Evolutionary conservation across 2,329 filamentous ascomycete genomes (phyloP).

Genomic region (Diaporthe sp.): DNA sequence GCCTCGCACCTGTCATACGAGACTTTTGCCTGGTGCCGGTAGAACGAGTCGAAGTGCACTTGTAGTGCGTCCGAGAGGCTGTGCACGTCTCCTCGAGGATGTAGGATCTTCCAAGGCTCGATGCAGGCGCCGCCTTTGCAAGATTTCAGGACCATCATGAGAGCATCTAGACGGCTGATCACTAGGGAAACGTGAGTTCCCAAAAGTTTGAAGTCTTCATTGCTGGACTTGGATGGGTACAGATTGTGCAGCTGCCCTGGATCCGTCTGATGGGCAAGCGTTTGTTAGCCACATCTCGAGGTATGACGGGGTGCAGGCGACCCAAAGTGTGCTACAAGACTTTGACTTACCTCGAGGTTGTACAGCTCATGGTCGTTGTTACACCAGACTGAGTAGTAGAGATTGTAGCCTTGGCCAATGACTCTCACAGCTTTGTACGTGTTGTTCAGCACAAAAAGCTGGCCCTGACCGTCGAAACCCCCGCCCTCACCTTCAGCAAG

Average conservation of each 20-base stretch:
- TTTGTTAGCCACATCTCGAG: background rate
- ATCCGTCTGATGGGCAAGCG: constrained; percentile 9
- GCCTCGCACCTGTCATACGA: constrained; percentile 40
- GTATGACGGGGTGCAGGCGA: background rate
- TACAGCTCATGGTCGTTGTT: constrained; percentile 74
- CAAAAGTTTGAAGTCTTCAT: constrained; percentile 40
- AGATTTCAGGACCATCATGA: constrained; percentile 43
- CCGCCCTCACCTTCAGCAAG: constrained; percentile 47
- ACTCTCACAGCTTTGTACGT: constrained; percentile 69
- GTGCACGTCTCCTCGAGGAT: constrained; percentile 33
- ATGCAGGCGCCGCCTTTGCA: constrained; percentile 40
- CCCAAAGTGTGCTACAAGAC: background rate
- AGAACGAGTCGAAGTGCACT: constrained; percentile 41
- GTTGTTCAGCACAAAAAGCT: constrained; percentile 31
- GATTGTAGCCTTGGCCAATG: constrained; percentile 62
- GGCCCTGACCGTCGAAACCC: constrained; percentile 35
- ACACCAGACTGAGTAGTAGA: constrained; percentile 76
- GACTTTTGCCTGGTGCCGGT: constrained; percentile 40
- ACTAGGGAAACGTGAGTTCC: constrained; percentile 18
- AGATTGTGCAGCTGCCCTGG: constrained; percentile 39
- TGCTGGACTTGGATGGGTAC: background rate
- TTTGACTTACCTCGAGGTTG: constrained; percentile 61
- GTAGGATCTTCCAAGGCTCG: constrained; percentile 40
- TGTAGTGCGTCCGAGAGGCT: constrained; percentile 41
- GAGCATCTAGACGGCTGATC: constrained; percentile 40